These are phyloP conservation scores for Paraphysoderma sedebokerense DNA, from an alignment of 371 early-diverging fungal genomes.

Conservation along the genomic window DNA sequence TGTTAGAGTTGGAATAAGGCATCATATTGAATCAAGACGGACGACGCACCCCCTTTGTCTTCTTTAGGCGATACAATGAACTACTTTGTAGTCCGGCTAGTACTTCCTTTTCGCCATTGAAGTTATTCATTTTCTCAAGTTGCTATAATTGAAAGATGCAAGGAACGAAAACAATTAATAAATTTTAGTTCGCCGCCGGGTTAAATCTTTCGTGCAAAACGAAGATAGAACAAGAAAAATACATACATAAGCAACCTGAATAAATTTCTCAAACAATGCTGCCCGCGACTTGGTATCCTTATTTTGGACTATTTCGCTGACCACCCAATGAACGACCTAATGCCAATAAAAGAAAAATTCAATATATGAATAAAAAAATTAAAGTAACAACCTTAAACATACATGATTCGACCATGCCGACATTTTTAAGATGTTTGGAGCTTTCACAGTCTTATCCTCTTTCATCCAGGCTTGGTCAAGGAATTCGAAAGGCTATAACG, in stretches of 20 bases:
- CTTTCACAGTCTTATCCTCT: slow-evolving; percentile 21
- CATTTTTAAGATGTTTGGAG: slow-evolving; percentile 30
- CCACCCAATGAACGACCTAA: slow-evolving; percentile 28
- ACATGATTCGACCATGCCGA: slow-evolving; percentile 33
- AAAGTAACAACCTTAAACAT: not conserved
- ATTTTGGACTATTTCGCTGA: slow-evolving; percentile 24
- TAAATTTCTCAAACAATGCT: slow-evolving; percentile 12
- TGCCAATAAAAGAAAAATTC: too few relatives aligned
- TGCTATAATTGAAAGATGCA: too few relatives aligned
- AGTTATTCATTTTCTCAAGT: slow-evolving; percentile 26
- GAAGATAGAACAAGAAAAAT: not conserved
- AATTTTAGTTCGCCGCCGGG: too few relatives aligned
- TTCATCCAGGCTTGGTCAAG: slow-evolving; percentile 33
- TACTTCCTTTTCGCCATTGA: slow-evolving; percentile 34
- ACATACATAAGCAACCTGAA: slow-evolving; percentile 6
- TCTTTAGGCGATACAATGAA: slow-evolving; percentile 27
- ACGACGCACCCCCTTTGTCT: slow-evolving; percentile 19
- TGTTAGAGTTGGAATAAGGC: not conserved
- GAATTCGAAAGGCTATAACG: slow-evolving; percentile 21
- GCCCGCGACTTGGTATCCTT: slow-evolving; percentile 23
- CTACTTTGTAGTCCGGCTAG: slow-evolving; percentile 28
- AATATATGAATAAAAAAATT: not conserved
- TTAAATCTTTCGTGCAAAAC: not conserved
- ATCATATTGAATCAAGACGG: not conserved
- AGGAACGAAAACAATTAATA: too few relatives aligned